Percentiles rank a stretch among this genome's conserved stretches.
phyloP scores from a whole-genome alignment of 2,329 filamentous ascomycete species.

The Domatiomyces catenatus region DNA sequence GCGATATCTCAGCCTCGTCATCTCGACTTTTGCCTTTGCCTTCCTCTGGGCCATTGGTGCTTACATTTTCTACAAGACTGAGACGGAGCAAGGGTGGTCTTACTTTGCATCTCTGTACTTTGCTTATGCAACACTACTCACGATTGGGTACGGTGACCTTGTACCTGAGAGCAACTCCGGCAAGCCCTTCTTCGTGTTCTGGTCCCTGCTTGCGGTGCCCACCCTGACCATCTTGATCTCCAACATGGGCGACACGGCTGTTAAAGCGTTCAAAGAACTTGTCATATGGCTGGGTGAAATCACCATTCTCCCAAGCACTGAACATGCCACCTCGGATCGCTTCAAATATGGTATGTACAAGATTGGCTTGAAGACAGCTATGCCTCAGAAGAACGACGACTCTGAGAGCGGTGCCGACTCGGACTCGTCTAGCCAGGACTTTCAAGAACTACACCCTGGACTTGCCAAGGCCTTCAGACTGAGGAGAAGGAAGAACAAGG shows the following conservation, averaged over 20 bases:
- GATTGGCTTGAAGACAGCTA: slow-evolving; percentile 11
- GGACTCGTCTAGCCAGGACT: neutral
- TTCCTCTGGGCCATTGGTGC: slow-evolving; percentile 35
- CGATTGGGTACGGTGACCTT: slow-evolving; percentile 41
- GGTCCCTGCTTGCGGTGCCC: slow-evolving; percentile 40
- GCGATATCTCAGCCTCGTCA: slow-evolving; percentile 28
- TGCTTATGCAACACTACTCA: slow-evolving; percentile 37
- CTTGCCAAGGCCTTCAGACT: slow-evolving; percentile 10
- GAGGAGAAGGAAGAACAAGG: slow-evolving; percentile 4
- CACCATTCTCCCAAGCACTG: slow-evolving; percentile 38
- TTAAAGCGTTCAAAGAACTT: slow-evolving; percentile 39
- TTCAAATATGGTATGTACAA: slow-evolving; percentile 18
- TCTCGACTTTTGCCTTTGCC: slow-evolving; percentile 23
- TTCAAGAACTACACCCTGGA: slow-evolving; percentile 14
- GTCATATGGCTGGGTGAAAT: slow-evolving; percentile 41
- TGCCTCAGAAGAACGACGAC: slow-evolving; percentile 2
- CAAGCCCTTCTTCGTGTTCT: slow-evolving; percentile 42
- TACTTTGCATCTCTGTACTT: slow-evolving; percentile 41
- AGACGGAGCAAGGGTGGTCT: slow-evolving; percentile 33
- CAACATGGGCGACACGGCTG: slow-evolving; percentile 39
- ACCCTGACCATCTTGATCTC: slow-evolving; percentile 40
- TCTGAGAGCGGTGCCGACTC: neutral
- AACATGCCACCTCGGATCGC: slow-evolving; percentile 22
- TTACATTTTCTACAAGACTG: slow-evolving; percentile 33
- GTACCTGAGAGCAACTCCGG: slow-evolving; percentile 34